Conservation (phyloP, 768 basidiomycete species). For the Candolleomyces efflorescens region DNA sequence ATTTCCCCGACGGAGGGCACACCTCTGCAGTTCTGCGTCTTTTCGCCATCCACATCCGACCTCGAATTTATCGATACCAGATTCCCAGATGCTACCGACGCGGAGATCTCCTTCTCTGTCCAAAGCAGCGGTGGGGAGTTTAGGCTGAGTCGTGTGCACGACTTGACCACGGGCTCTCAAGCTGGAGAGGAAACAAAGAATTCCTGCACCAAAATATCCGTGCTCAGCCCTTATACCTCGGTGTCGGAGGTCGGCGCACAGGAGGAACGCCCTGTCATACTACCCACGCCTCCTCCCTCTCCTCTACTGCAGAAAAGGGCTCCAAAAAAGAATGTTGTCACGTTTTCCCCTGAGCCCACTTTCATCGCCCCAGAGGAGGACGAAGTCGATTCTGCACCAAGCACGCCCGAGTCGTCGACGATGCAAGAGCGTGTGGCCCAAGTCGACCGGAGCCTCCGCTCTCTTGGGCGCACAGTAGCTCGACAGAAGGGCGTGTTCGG, state of each 20-base stretch:
- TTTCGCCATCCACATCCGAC: slow-evolving; percentile 3
- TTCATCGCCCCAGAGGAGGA: not conserved
- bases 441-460: not conserved
- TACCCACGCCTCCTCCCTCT: slow-evolving; percentile 37
- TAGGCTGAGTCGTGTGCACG: slow-evolving; percentile 12
- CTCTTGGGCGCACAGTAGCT: no score
- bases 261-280: slow-evolving; percentile 4
- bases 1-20: not conserved
- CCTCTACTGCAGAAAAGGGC: slow-evolving; percentile 23
- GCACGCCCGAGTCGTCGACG: not conserved
- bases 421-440: not conserved
- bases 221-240: slow-evolving; percentile 27
- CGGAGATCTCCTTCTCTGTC: slow-evolving; percentile 16
- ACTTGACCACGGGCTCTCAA: not conserved
- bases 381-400: not conserved
- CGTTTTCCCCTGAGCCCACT: not conserved
- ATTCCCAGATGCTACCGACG: not conserved
- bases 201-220: slow-evolving; percentile 19
- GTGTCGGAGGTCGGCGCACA: slow-evolving; percentile 6
- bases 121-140: slow-evolving; percentile 20
- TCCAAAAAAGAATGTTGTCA: slow-evolving; percentile 1
- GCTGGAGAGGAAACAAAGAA: no score
- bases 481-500: not conserved
- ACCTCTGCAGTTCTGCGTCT: slow-evolving; percentile 10
- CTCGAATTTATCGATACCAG: not conserved